phyloP scores from a whole-genome alignment of 352 stramenopile species.

The Pythium brassicae region DNA sequence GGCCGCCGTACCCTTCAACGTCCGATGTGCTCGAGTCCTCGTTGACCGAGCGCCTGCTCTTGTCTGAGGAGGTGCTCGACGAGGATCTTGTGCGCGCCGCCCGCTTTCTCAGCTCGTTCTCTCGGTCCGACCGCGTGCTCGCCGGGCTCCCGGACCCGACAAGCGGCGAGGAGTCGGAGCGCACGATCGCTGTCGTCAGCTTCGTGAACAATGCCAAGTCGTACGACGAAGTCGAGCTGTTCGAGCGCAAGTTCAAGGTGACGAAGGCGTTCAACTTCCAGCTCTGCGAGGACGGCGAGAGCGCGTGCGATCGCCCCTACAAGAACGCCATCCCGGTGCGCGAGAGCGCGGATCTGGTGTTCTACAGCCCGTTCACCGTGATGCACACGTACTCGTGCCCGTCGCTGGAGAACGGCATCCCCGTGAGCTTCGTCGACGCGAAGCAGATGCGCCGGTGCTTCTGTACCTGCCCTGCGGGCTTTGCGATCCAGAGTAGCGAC shows the following conservation, averaged over 20 bases:
- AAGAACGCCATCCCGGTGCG: conserved; percentile 36
- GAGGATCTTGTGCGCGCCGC: conserved; percentile 9
- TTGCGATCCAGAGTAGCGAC: conserved; percentile 16
- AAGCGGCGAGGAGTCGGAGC: neutral
- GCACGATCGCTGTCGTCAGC: conserved; percentile 9
- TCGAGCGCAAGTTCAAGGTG: conserved; percentile 13
- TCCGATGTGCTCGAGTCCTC: neutral
- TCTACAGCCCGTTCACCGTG: conserved; percentile 61
- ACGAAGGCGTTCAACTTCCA: conserved; percentile 16
- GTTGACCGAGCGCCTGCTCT: neutral
- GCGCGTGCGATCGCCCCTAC: conserved; percentile 15
- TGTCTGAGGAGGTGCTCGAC: neutral
- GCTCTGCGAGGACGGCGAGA: conserved; percentile 12
- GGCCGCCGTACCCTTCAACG: conserved; percentile 8
- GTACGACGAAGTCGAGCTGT: conserved; percentile 15
- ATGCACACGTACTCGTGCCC: conserved; percentile 33
- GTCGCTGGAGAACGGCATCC: conserved; percentile 29
- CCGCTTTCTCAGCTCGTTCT: neutral
- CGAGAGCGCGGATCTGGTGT: conserved; percentile 37
- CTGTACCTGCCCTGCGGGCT: conserved; percentile 44
- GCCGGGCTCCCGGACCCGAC: neutral
- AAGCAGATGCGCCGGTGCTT: conserved; percentile 38
- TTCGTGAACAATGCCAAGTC: conserved; percentile 18
- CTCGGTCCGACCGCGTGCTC: conserved; percentile 9
- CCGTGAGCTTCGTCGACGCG: conserved; percentile 39